Evolutionary conservation across 805 yeast genomes (phyloP), one percentile per base, ranked within the genome.

Genomic region (Pichia paraexigua): DNA sequence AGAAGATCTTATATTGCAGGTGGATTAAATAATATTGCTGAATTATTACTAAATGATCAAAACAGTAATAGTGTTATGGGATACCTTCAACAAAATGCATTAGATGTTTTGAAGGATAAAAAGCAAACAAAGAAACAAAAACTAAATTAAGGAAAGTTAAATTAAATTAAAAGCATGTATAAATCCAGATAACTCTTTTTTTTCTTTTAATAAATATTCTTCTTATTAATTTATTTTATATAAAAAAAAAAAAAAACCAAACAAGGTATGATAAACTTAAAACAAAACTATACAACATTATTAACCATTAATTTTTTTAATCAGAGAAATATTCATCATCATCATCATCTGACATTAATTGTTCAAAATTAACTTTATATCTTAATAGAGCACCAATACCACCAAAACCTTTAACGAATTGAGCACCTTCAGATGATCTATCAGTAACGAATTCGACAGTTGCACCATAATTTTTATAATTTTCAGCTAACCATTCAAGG

Each of bases 401-500:
- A 85, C 99, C 99, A 66, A 94, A 94, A 54, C 99, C 99, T 62
- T 83, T 85, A 54, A 86, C 95, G 71, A 94, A 94, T 75, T 94
- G 99, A 45, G 98, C 95, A 77, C 99, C 99, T 73, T 94, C 99
- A 43, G 95, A 85, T 22, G 96, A 87, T 73, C 89, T 83, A 74
- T 94, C 98, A 47, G 97, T 87, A 60, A 94, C 96, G 62, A 94
- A 94, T 75, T 94, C 99, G 63, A 94, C 78, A 54, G 85, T 81
- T 49, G 99, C 96, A 79, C 99, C 99, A 63, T 80, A 94, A 63
- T 79, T 86, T 68, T 83, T 86, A 74, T 94, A 94, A 72, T 90
- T 88, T 74, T 92, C 99, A 47, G 99, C 98, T 57, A 94, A 77
- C 99, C 99, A 94, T 73, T 94, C 99, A 58, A 94, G 78, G 62